Base-by-base conservation (phyloP, 2,329 filamentous ascomycete genomes). In the Nothomitra cinnamomea region DNA sequence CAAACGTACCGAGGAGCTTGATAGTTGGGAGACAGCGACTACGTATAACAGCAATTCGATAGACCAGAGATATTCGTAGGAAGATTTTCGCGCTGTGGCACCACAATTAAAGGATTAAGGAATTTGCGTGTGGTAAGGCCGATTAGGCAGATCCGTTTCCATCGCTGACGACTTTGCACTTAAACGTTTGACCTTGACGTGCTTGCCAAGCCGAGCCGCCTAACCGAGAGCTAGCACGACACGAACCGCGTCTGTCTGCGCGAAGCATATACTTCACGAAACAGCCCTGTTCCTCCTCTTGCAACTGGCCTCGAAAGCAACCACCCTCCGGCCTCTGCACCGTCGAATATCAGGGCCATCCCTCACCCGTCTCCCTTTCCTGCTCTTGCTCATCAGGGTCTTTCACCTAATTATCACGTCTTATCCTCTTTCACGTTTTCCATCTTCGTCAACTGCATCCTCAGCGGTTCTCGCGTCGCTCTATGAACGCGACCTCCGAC, bases 191-290 rank as follows among this genome's bases (percentile, higher is more conserved):
- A 32, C 6, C 32, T 49, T 49, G 45, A 49, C 45, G 45, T 49
- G 45, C 15, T 32, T 49, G 45, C 45, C 45, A 49, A 49, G 45
- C 25, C 2, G 21, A 24, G 25, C 45, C 45, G 45, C 45, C 32
- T 49, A 32, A 17, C 45, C 45, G 24, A 35, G 24, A 35, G 8
- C 25, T 3, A n/a, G 32, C 45, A 17, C 45, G 24, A 49, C 45
- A 28, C 45, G 45, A 49, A 49, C 45, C 45, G 45, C 45, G 45
- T 49, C 45, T 49, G 6, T 35, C 25, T 49, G 28, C 28, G 28
- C 28, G 28, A 32, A 32, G 28, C 28, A 10, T 32, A 32, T 25
- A 6, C 45, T 35, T 24, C 45, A 32, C 12, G 25, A 35, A n/a
- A 21, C 38, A 41, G 38, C 38, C 38, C 38, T 41, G 13, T n/a